Conservation (phyloP, 2,329 filamentous ascomycete genomes). For the Cordyceps fumosorosea region DNA sequence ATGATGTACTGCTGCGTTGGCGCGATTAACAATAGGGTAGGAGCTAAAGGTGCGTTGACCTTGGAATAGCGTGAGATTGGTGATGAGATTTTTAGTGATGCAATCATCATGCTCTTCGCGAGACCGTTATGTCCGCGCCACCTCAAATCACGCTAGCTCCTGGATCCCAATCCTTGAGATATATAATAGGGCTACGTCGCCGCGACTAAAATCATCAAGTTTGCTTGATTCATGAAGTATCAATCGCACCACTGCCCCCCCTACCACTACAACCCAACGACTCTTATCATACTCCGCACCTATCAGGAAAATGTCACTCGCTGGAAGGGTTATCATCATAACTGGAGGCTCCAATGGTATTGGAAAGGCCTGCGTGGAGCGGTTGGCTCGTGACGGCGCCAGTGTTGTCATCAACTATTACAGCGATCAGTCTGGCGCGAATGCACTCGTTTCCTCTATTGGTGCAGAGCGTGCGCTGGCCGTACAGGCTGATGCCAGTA, state of each 20-base stretch:
- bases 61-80: not conserved
- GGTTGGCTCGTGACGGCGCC: conserved; percentile 48
- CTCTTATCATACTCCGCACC: not conserved
- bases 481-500: conserved; percentile 49
- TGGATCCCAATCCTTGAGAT: not conserved
- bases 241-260: not conserved
- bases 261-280: not conserved
- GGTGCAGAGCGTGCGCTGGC: conserved; percentile 42
- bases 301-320: conserved; percentile 22
- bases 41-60: not conserved
- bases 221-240: not conserved
- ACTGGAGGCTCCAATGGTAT: conserved; percentile 54
- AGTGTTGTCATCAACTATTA: conserved; percentile 54
- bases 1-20: not conserved
- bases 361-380: conserved; percentile 49
- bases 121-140: not conserved
- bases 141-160: not conserved
- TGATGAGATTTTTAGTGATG: not conserved
- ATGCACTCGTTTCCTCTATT: conserved; percentile 39
- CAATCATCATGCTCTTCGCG: not conserved
- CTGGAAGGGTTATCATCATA: conserved; percentile 39
- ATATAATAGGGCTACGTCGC: not conserved
- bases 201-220: not conserved
- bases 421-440: conserved; percentile 38
- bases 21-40: not conserved